Base-by-base conservation (phyloP, 2,329 filamentous ascomycete species). In the Epichloe aotearoae region DNA sequence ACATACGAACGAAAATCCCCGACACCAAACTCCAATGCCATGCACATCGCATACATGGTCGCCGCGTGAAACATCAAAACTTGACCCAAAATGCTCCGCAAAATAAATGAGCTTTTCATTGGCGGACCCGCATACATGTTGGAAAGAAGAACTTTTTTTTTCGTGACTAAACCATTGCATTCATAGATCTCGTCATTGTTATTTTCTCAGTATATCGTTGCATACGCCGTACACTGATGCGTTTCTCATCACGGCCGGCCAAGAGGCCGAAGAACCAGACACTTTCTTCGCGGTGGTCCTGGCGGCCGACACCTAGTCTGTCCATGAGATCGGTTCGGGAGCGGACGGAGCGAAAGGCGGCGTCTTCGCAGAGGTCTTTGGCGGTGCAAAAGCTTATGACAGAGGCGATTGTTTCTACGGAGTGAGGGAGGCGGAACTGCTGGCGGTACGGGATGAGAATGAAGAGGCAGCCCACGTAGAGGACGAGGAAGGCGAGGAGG, bases 351-450 rank as follows among this genome's bases (percentile, higher is more conserved):
- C 81, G 75, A 62, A 96, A 91, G 0, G 84, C 78, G 10, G 81
- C 74, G 60, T 95, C 89, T 5, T 77, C 73, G 2, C 87, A 71
- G 17, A 94, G 71, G 23, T 84, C 83, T 42, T 82, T 83, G 57
- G 83, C 82, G 53, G 86, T 81, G 41, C 91, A 73, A 63, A 91
- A 90, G 61, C 81, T 84, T 57, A 94, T 76, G 20, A 90, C 73
- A 62, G 90, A 88, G 1, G 86, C 85, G 17, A 94, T 73, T 45
- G 78, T 87, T 53, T 75, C 78, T 40, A 86, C 81, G 5, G 75
- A 74, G 62, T 94, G 88, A 0, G 88, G 88, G 1, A 95, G 75
- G 41, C 82, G 72, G 56, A 82, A 79, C 39, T 74, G 71, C 41
- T 72, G 68, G 14, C 86, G 76, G 12, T 72, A 68, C 0, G 84